These are phyloP conservation scores for Clohesyomyces aquaticus DNA, from an alignment of 495 filamentous ascomycete genomes.

Conservation along the genomic window DNA sequence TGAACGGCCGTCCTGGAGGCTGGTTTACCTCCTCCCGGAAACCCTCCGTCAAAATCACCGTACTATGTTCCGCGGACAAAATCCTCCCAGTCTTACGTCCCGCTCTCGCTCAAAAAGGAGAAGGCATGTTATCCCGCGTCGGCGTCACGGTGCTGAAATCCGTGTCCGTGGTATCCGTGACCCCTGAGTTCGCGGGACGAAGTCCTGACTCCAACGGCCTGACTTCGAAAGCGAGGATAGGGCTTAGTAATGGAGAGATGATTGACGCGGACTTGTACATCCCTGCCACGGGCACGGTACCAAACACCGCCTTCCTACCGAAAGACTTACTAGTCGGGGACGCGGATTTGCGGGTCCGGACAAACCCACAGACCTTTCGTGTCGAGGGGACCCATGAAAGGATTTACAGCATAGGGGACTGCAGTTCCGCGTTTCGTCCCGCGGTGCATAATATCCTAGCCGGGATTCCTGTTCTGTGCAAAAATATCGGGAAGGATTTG, in stretches of 20 bases:
- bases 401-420: slow-evolving; percentile 56
- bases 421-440: slow-evolving; percentile 33
- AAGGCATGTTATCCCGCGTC: slow-evolving; percentile 49
- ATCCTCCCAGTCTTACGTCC: slow-evolving; percentile 53
- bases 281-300: slow-evolving; percentile 51
- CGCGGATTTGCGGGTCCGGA: slow-evolving; percentile 48
- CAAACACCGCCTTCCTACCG: slow-evolving; percentile 51
- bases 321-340: slow-evolving; percentile 31
- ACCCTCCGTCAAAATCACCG: slow-evolving; percentile 50
- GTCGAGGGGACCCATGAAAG: slow-evolving; percentile 50
- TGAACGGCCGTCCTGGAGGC: slow-evolving; percentile 39
- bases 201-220: slow-evolving; percentile 1
- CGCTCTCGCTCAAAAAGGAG: slow-evolving; percentile 47
- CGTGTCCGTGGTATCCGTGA: slow-evolving; percentile 34
- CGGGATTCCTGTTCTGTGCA: slow-evolving; percentile 50
- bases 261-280: slow-evolving; percentile 55
- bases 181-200: slow-evolving; percentile 37
- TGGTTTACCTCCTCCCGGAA: slow-evolving; percentile 24
- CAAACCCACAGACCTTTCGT: slow-evolving; percentile 50
- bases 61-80: slow-evolving; percentile 48
- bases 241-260: slow-evolving; percentile 45
- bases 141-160: slow-evolving; percentile 54
- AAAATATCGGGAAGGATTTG: slow-evolving; percentile 54
- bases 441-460: slow-evolving; percentile 51
- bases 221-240: slow-evolving; percentile 39